These are phyloP conservation scores for Didymella exigua DNA, from an alignment of 2,329 filamentous ascomycete genomes.

Conservation along the genomic window DNA sequence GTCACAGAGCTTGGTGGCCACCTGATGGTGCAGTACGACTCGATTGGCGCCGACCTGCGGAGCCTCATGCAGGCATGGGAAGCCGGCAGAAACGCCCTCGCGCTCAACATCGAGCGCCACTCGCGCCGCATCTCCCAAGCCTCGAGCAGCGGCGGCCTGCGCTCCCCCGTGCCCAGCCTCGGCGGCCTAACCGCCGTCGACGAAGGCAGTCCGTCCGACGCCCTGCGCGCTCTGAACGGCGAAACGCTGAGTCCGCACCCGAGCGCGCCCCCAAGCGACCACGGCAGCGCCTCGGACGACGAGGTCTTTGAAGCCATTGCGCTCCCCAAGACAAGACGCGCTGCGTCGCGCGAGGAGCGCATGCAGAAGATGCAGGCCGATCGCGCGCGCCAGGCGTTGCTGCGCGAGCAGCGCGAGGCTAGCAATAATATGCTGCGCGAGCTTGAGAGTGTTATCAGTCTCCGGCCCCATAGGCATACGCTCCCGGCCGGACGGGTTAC, in stretches of 20 bases:
- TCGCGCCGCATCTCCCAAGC: constrained; percentile 64
- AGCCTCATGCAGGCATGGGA: constrained; percentile 58
- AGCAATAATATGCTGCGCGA: constrained; percentile 91
- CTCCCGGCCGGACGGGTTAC: constrained; percentile 38
- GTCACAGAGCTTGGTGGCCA: constrained; percentile 74
- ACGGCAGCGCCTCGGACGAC: constrained; percentile 64
- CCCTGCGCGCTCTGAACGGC: constrained; percentile 78
- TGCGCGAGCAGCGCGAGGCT: constrained; percentile 76
- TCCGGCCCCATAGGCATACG: constrained; percentile 36
- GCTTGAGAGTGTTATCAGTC: constrained; percentile 80
- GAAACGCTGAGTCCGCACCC: constrained; percentile 60
- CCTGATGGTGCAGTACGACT: constrained; percentile 90
- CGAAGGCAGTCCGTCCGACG: constrained; percentile 65
- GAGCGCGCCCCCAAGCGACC: constrained; percentile 50
- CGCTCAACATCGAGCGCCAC: constrained; percentile 80
- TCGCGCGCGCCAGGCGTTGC: constrained; percentile 71
- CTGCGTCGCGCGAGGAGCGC: constrained; percentile 82
- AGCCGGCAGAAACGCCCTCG: constrained; percentile 76
- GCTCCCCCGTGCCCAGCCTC: constrained; percentile 60
- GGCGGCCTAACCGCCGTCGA: constrained; percentile 66
- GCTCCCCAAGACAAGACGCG: constrained; percentile 68
- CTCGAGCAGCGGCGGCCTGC: constrained; percentile 54
- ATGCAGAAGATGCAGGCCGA: constrained; percentile 89
- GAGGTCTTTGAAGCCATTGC: constrained; percentile 94
- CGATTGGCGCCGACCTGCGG: constrained; percentile 85